Evolutionary conservation across 176 grass and related monocot species (phyloP).

Genomic region (Saccharum spontaneum): DNA sequence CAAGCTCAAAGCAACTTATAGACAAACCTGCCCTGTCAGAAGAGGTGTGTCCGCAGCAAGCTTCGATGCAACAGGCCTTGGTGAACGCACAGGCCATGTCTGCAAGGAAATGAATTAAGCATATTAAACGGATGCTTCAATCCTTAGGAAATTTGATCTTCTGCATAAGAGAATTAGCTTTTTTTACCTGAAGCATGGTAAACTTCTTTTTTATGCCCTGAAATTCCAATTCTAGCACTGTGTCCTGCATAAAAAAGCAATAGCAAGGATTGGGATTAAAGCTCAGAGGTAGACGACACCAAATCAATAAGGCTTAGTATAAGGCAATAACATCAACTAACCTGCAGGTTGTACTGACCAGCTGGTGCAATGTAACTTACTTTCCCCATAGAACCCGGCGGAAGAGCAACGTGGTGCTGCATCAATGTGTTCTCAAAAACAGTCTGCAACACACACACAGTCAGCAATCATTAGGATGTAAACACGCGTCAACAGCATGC

Average conservation of each 20-base stretch:
- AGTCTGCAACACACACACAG: neutral
- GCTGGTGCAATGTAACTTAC: neutral
- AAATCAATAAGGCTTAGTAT: neutral
- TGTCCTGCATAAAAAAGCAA: constrained; percentile 48
- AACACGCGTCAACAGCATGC: neutral
- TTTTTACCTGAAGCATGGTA: constrained; percentile 72
- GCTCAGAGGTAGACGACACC: no score
- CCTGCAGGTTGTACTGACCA: neutral
- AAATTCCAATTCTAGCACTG: constrained; percentile 79
- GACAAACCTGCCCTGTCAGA: constrained; percentile 77
- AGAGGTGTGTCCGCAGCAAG: constrained; percentile 90
- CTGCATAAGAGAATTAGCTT: no score
- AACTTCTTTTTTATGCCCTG: constrained; percentile 83
- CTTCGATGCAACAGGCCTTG: constrained; percentile 80
- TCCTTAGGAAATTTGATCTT: no score
- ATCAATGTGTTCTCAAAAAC: no score
- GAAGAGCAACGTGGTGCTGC: no score
- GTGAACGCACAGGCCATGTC: constrained; percentile 84
- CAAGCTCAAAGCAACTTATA: neutral
- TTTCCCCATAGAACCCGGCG: neutral
- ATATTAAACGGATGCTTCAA: no score
- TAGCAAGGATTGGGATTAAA: no score
- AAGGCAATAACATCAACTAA: neutral
- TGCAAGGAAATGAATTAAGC: constrained; percentile 12
- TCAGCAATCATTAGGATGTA: neutral